These are phyloP conservation scores for Trypanosomatidae sp. DNA, from an alignment of 208 protist genomes.

Conservation along the genomic window DNA sequence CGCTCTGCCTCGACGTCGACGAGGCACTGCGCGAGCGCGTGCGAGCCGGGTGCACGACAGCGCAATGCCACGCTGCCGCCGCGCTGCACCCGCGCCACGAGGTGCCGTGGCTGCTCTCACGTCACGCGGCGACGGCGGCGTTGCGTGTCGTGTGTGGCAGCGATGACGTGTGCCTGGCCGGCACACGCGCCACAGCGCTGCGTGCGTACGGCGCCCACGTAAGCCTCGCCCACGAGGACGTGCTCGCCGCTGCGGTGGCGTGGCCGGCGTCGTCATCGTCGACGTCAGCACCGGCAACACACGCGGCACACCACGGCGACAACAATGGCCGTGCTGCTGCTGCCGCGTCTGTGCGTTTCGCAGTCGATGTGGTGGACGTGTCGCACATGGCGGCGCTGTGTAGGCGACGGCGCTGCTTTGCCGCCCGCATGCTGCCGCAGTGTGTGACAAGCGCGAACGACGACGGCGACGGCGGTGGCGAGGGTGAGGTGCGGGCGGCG, in stretches of 20 bases:
- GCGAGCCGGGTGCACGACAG: too few relatives aligned
- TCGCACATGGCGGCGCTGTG: constrained; percentile 16
- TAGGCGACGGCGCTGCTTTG: constrained; percentile 12
- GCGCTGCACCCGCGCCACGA: constrained; percentile 21
- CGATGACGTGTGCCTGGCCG: too few relatives aligned
- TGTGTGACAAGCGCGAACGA: background rate
- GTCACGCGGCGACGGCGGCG: constrained; percentile 29
- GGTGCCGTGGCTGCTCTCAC: constrained; percentile 35
- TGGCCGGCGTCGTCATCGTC: constrained; percentile 10
- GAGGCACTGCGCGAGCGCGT: too few relatives aligned
- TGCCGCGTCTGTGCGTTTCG: background rate
- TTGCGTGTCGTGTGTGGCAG: too few relatives aligned
- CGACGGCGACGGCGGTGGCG: constrained; percentile 6
- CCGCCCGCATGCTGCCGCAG: background rate
- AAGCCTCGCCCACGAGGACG: constrained; percentile 38
- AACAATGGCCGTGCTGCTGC: background rate
- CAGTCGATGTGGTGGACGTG: constrained; percentile 24
- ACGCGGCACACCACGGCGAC: background rate
- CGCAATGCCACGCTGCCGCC: too few relatives aligned
- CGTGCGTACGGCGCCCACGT: constrained; percentile 12
- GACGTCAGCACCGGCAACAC: background rate
- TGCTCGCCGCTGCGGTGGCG: constrained; percentile 19
- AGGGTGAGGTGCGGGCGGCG: constrained; percentile 8
- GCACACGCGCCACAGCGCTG: constrained; percentile 8
- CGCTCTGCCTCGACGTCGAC: too few relatives aligned